Conservation (phyloP, 2,329 filamentous ascomycete species). For the Epichloe scottii region DNA sequence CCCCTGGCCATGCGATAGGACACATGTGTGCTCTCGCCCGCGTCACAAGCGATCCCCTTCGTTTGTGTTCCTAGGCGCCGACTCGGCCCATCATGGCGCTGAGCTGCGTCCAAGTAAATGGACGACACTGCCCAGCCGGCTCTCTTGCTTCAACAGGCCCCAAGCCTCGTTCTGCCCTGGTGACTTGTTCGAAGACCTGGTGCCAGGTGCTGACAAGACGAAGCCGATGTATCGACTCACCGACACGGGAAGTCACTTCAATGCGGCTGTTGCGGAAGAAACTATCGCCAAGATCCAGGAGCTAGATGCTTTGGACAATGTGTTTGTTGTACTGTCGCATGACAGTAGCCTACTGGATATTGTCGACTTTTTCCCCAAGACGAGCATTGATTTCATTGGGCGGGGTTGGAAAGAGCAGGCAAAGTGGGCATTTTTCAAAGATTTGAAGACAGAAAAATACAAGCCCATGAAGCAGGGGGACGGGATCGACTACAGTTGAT, state of each 20-base stretch:
- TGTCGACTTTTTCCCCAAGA: neutral
- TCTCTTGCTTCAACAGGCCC: neutral
- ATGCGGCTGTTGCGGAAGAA: neutral
- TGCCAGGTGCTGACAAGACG: neutral
- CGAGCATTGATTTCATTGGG: neutral
- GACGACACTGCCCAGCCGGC: neutral
- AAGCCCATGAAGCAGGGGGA: too few relatives aligned
- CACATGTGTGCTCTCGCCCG: constrained; percentile 12
- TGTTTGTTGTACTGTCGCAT: neutral
- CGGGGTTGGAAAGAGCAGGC: neutral
- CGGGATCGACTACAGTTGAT: too few relatives aligned
- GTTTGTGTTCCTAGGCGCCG: constrained; percentile 13
- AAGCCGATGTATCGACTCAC: neutral
- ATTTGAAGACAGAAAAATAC: neutral
- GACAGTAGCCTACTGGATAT: neutral
- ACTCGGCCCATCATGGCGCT: constrained; percentile 9
- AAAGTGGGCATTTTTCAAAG: constrained; percentile 1
- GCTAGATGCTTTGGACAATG: constrained; percentile 1
- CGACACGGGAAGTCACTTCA: neutral
- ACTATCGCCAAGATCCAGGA: constrained; percentile 1
- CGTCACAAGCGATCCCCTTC: constrained; percentile 8
- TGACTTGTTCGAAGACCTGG: neutral
- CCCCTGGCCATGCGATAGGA: constrained; percentile 11
- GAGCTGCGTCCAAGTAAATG: constrained; percentile 6
- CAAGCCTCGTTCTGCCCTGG: neutral